Percentiles rank a stretch among this genome's conserved stretches.
phyloP scores from a whole-genome alignment of 306 rosid species.

The Casuarina equisetifolia region DNA sequence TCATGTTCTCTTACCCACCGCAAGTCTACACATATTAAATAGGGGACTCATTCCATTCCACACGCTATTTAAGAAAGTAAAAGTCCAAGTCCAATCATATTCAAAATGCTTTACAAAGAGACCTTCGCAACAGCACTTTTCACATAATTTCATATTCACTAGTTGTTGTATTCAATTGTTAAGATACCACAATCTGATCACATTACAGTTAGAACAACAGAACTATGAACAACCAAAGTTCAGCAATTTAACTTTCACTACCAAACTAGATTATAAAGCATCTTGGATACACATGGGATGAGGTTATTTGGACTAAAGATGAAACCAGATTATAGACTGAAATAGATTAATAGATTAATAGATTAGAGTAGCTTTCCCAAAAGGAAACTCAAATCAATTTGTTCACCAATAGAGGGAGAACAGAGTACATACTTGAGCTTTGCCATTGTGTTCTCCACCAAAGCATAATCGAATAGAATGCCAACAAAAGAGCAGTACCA shows the following conservation, averaged over 20 bases:
- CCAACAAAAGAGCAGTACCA: slow-evolving; percentile 94
- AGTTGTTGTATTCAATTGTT: neutral
- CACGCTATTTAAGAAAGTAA: neutral
- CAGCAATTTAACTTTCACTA: neutral
- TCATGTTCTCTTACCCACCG: neutral
- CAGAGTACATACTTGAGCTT: slow-evolving; percentile 89
- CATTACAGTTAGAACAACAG: neutral
- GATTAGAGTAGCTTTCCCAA: neutral
- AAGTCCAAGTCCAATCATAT: neutral
- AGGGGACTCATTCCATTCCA: neutral
- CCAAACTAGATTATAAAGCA: neutral
- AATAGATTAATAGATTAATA: slow-evolving; percentile 1
- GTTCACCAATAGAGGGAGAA: slow-evolving; percentile 21
- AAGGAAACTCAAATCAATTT: slow-evolving; percentile 15
- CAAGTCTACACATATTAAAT: neutral
- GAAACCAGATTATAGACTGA: neutral
- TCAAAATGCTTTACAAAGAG: neutral
- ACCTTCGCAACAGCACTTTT: neutral
- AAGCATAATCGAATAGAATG: slow-evolving; percentile 97
- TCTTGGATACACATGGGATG: neutral
- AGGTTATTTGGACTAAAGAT: too few species aligned
- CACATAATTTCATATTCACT: neutral
- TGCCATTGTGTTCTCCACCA: slow-evolving; percentile 99
- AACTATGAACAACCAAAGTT: neutral
- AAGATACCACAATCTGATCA: neutral